phyloP scores from a whole-genome alignment of 2,329 filamentous ascomycete species.

The Curvularia eragrostidis region DNA sequence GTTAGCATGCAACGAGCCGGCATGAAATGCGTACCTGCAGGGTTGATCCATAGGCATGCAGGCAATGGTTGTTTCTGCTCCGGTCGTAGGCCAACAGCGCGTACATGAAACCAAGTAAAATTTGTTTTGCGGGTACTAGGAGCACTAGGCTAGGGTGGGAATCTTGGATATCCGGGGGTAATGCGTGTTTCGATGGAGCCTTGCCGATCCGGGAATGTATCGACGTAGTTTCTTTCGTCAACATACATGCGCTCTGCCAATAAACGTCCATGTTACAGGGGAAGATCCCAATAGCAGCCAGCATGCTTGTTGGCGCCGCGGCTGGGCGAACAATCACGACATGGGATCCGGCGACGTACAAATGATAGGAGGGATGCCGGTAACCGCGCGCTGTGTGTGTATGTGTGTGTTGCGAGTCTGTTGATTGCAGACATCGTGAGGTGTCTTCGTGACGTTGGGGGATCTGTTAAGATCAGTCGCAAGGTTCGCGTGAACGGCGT shows the following conservation, averaged over 20 bases:
- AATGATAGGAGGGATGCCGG: slow-evolving; percentile 2
- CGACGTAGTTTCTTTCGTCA: slow-evolving; percentile 1
- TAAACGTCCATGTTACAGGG: slow-evolving; percentile 6
- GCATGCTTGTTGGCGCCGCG: slow-evolving; percentile 3
- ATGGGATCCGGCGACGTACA: not conserved
- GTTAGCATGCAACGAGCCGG: slow-evolving; percentile 10
- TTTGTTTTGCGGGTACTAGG: slow-evolving; percentile 11
- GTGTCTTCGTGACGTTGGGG: slow-evolving; percentile 22
- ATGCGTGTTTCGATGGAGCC: not conserved
- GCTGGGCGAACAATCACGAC: slow-evolving; percentile 2
- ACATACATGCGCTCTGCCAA: slow-evolving; percentile 5
- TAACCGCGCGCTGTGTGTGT: not conserved
- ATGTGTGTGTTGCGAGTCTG: slow-evolving; percentile 1
- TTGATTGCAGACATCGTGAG: slow-evolving; percentile 19
- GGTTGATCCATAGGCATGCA: slow-evolving; percentile 2
- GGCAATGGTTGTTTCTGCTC: not conserved
- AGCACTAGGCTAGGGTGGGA: slow-evolving; percentile 10
- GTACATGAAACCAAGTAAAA: slow-evolving; percentile 12
- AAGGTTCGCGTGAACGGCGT: slow-evolving; percentile 21
- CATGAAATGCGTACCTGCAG: slow-evolving; percentile 7
- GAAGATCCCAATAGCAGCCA: slow-evolving; percentile 4
- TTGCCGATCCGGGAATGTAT: slow-evolving; percentile 7
- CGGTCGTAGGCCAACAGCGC: slow-evolving; percentile 8
- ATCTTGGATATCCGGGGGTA: not conserved
- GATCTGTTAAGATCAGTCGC: slow-evolving; percentile 20